These are phyloP conservation scores for Candida cerambycidarum DNA, from an alignment of 805 yeast genomes.

Conservation along the genomic window DNA sequence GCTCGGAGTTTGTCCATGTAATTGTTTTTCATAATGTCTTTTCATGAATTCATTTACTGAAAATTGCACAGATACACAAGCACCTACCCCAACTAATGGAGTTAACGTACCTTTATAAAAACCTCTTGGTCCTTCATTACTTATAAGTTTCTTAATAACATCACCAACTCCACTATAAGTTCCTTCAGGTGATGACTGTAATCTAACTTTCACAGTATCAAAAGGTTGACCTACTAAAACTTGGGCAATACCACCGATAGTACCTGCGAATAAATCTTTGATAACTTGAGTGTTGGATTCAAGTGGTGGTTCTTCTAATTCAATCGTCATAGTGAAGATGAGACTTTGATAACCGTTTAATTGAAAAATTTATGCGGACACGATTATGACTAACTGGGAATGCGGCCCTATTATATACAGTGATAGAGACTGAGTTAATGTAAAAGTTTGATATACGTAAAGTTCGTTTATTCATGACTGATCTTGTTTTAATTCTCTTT, in stretches of 20 bases:
- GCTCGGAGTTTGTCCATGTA: slow-evolving; percentile 46
- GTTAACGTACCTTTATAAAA: slow-evolving; percentile 49
- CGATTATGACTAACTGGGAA: not conserved
- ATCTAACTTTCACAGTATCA: slow-evolving; percentile 89
- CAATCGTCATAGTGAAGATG: slow-evolving; percentile 34
- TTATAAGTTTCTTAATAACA: slow-evolving; percentile 67
- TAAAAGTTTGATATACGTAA: too few relatives aligned
- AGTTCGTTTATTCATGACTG: slow-evolving; percentile 4
- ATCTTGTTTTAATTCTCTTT: slow-evolving; percentile 1
- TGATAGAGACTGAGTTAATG: too few relatives aligned
- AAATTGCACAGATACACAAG: slow-evolving; percentile 94
- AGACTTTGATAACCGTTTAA: not conserved
- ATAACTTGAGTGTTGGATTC: slow-evolving; percentile 45
- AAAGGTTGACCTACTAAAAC: slow-evolving; percentile 96
- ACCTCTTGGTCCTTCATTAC: slow-evolving; percentile 41
- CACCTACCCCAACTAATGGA: slow-evolving; percentile 68
- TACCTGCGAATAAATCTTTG: slow-evolving; percentile 87
- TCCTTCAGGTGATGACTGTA: slow-evolving; percentile 84
- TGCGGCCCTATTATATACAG: too few relatives aligned
- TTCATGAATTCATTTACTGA: slow-evolving; percentile 95
- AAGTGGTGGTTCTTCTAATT: slow-evolving; percentile 43
- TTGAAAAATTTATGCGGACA: too few relatives aligned
- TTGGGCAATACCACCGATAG: slow-evolving; percentile 94
- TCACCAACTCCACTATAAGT: slow-evolving; percentile 71
- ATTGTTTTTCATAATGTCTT: slow-evolving; percentile 57